These are phyloP conservation scores for Hypoxylon rubiginosum DNA, from an alignment of 2,329 filamentous ascomycete species.

Conservation along the genomic window DNA sequence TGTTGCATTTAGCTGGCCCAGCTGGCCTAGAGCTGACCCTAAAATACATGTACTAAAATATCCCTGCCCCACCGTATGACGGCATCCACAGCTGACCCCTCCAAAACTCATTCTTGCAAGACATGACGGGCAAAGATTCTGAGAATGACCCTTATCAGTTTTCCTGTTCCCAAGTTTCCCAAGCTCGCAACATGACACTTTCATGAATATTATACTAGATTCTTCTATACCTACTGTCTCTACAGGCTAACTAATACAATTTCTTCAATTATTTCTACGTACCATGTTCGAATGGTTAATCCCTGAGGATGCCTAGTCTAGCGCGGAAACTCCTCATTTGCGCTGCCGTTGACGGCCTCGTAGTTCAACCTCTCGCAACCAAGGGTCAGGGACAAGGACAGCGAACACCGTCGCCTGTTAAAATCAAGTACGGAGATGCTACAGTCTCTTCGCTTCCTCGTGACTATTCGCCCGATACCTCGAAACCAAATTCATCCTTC, in stretches of 20 bases:
- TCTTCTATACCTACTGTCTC: slow-evolving; percentile 4
- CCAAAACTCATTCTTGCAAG: slow-evolving; percentile 31
- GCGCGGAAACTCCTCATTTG: slow-evolving; percentile 85
- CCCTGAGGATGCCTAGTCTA: slow-evolving; percentile 75
- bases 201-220: slow-evolving; percentile 2
- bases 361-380: slow-evolving; percentile 78
- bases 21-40: slow-evolving; percentile 5
- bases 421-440: slow-evolving; percentile 77
- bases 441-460: slow-evolving; percentile 60
- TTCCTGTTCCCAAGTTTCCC: slow-evolving; percentile 5
- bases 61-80: slow-evolving; percentile 43
- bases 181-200: slow-evolving; percentile 3
- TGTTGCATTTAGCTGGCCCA: slow-evolving; percentile 12
- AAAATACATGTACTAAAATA: slow-evolving; percentile 1
- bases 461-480: slow-evolving; percentile 61
- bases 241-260: slow-evolving; percentile 11
- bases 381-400: no score
- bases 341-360: slow-evolving; percentile 84
- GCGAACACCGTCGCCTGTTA: slow-evolving; percentile 66
- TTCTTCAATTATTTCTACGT: slow-evolving; percentile 25
- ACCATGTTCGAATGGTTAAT: slow-evolving; percentile 30
- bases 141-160: slow-evolving; percentile 28
- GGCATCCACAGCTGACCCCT: slow-evolving; percentile 42
- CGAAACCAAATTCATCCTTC: slow-evolving; percentile 64
- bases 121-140: slow-evolving; percentile 17